Evolutionary conservation across 2,329 filamentous ascomycete genomes (phyloP), one percentile per base, ranked within the genome.

Genomic region (Phoma herbarum): DNA sequence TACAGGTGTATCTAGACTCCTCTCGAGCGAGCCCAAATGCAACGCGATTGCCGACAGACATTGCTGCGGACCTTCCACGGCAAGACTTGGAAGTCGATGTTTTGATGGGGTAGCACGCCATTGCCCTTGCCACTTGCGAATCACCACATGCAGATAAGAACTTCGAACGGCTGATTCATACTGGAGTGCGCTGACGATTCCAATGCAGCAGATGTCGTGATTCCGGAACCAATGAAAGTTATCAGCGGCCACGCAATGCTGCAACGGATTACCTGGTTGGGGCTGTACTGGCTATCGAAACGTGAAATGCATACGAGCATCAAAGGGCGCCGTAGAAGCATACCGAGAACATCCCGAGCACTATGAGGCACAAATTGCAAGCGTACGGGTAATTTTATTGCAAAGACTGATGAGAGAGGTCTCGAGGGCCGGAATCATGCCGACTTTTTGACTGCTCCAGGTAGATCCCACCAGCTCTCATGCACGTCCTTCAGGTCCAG

Each of bases 401-500:
- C 22, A 16, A 37, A n/a, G 14, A 29, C 29, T 49, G 29, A 28
- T 22, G 8, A 9, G 6, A 23, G 12, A 16, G n/a, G 7, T 11
- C n/a, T 20, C 28, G 22, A 29, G 7, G 22, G 16, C 20, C 20
- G 25, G n/a, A 6, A 28, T 61, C 10, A 54, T 5, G 26, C 23
- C 12, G 54, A 22, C 42, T 68, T 71, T 60, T 65, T 69, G 10
- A 33, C 59, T 37, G 65, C 60, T 14, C 71, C 72, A 4, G 70
- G 72, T 2, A 73, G 16, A 57, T 75, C 69, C 68, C 71, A 90
- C 89, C 89, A 92, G 18, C 82, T 82, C 79, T 92, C 90, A 71
- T 91, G 85, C 50, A 90, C 71, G 43, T 85, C 82, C 62, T 82
- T 81, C 60, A 92, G 74, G 69, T 91, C 86, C 39, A 88, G 79